Evolutionary conservation across 139 green algal genomes (phyloP).

Genomic region (Volvox africanus): DNA sequence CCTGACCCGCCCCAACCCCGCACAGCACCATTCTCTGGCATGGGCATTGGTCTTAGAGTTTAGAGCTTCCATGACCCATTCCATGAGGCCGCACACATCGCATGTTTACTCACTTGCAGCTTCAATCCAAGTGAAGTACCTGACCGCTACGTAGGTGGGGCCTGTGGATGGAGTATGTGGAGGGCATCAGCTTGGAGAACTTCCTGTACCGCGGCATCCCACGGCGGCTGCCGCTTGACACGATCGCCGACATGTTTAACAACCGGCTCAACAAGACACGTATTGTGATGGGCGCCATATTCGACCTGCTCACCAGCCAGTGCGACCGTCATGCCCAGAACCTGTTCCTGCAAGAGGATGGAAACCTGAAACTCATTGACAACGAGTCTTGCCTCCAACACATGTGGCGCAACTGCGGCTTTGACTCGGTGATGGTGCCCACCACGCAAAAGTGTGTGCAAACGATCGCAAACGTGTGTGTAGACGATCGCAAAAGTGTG

Average conservation of each 20-base stretch:
- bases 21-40: no score
- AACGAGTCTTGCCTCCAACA: constrained; percentile 64
- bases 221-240: neutral
- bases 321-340: constrained; percentile 73
- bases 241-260: constrained; percentile 57
- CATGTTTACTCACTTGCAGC: no score
- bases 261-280: constrained; percentile 66
- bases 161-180: constrained; percentile 64
- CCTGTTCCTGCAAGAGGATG: constrained; percentile 65
- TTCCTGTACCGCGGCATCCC: constrained; percentile 55
- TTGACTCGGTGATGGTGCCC: constrained; percentile 60
- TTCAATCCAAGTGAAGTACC: neutral
- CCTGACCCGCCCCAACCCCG: no score
- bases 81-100: no score
- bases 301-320: constrained; percentile 74
- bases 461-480: constrained; percentile 40
- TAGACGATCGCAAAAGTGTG: constrained; percentile 43
- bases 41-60: neutral
- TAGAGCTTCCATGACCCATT: neutral
- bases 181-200: constrained; percentile 66
- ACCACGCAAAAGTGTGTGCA: constrained; percentile 48
- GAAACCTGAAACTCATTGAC: constrained; percentile 67
- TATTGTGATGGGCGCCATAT: constrained; percentile 63
- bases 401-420: constrained; percentile 62
- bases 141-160: constrained; percentile 41